phyloP scores from a whole-genome alignment of 805 yeast genomes.

The Candida manassasensis region DNA sequence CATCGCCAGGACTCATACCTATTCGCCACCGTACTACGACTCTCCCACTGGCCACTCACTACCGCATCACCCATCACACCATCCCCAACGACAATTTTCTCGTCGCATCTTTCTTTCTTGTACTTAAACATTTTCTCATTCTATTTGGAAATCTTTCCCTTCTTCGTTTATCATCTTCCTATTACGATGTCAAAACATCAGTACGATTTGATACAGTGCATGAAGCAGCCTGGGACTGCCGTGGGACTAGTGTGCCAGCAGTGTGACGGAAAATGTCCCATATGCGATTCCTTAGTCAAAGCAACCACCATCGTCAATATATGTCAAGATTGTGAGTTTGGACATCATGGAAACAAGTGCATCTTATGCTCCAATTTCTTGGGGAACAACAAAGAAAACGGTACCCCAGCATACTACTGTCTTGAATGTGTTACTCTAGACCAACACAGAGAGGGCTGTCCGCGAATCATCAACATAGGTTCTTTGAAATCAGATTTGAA shows the following conservation, averaged over 20 bases:
- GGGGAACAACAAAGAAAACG: slow-evolving; percentile 41
- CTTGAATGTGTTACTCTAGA: slow-evolving; percentile 77
- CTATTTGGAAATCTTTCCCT: too few species aligned
- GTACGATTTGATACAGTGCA: slow-evolving; percentile 75
- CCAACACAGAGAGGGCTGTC: slow-evolving; percentile 89
- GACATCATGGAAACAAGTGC: slow-evolving; percentile 59
- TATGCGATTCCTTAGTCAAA: slow-evolving; percentile 80
- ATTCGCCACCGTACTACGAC: too few species aligned
- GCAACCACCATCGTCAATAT: slow-evolving; percentile 63
- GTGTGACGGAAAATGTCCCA: slow-evolving; percentile 90
- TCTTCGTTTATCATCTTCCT: too few species aligned
- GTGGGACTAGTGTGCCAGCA: slow-evolving; percentile 71
- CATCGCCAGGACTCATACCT: too few species aligned
- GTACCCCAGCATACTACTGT: slow-evolving; percentile 66
- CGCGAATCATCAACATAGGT: slow-evolving; percentile 76
- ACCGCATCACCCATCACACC: too few species aligned
- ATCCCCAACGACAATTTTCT: too few species aligned
- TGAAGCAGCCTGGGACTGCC: slow-evolving; percentile 76
- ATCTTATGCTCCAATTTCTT: slow-evolving; percentile 73
- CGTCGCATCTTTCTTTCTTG: too few species aligned
- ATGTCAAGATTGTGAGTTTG: slow-evolving; percentile 84
- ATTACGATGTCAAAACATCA: slow-evolving; percentile 91
- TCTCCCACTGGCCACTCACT: too few species aligned
- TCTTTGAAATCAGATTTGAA: slow-evolving; percentile 64
- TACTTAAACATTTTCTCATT: too few species aligned